phyloP scores from a whole-genome alignment of 805 yeast genomes.

The Starmerella apis region DNA sequence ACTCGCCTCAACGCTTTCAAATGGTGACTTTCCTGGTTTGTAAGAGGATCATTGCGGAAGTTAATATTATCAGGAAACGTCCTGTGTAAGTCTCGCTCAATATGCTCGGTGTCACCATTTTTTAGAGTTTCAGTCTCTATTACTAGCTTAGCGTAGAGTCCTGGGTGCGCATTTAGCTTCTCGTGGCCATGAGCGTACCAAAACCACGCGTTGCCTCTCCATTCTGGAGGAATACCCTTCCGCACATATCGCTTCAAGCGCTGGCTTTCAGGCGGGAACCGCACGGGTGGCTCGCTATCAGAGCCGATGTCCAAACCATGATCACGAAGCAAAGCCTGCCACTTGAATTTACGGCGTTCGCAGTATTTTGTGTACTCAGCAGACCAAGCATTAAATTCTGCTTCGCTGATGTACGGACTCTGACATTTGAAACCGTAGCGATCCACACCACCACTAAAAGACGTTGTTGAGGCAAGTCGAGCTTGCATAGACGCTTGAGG shows the following conservation, averaged over 20 bases:
- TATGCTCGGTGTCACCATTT: slow-evolving; percentile 79
- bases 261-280: slow-evolving; percentile 31
- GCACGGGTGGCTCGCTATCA: slow-evolving; percentile 33
- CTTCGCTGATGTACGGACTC: slow-evolving; percentile 41
- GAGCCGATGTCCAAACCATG: slow-evolving; percentile 46
- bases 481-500: neutral
- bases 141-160: slow-evolving; percentile 63
- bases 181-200: slow-evolving; percentile 82
- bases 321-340: slow-evolving; percentile 58
- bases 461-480: slow-evolving; percentile 15
- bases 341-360: slow-evolving; percentile 57
- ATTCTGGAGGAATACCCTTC: slow-evolving; percentile 91
- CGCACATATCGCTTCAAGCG: slow-evolving; percentile 62
- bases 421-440: slow-evolving; percentile 80
- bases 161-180: slow-evolving; percentile 53
- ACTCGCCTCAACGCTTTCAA: slow-evolving; percentile 62
- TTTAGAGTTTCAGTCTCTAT: slow-evolving; percentile 43
- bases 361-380: slow-evolving; percentile 51
- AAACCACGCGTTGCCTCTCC: slow-evolving; percentile 98
- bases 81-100: slow-evolving; percentile 84
- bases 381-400: slow-evolving; percentile 70
- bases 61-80: slow-evolving; percentile 90
- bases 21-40: slow-evolving; percentile 35
- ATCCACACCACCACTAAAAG: slow-evolving; percentile 36
- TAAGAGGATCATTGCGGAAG: slow-evolving; percentile 43